A percentile compares a stretch with the other conserved stretches of the same genome.
These are phyloP conservation scores for Annulohypoxylon nitens DNA, from an alignment of 495 filamentous ascomycete species.

Conservation along the genomic window DNA sequence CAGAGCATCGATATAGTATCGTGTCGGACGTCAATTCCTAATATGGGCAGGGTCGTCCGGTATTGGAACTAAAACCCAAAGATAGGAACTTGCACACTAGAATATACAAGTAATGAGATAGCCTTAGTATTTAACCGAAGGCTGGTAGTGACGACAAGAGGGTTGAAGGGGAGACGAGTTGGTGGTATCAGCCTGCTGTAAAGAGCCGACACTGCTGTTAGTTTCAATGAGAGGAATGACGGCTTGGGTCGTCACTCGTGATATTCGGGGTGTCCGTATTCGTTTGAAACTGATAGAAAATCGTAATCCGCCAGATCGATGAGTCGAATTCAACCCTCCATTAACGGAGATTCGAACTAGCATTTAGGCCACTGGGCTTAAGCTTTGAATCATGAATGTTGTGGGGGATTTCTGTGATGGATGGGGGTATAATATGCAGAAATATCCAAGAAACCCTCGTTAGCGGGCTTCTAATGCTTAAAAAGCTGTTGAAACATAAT, in stretches of 20 bases:
- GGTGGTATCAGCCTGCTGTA: conserved; percentile 13
- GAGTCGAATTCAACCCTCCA: conserved; percentile 17
- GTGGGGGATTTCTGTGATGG: conserved; percentile 19
- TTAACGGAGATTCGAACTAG: conserved; percentile 3
- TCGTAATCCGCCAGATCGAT: conserved; percentile 26
- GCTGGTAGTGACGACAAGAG: conserved; percentile 1
- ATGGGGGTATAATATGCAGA: conserved; percentile 26
- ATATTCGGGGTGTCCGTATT: neutral
- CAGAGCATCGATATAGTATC: conserved; percentile 2
- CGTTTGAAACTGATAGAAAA: conserved; percentile 10
- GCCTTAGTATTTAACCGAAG: conserved; percentile 1
- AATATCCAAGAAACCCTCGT: conserved; percentile 6
- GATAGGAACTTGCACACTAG: conserved; percentile 21
- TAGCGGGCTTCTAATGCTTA: conserved; percentile 4
- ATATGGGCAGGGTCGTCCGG: conserved; percentile 14
- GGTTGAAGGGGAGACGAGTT: conserved; percentile 1
- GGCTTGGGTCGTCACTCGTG: conserved; percentile 6
- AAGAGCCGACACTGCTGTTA: neutral
- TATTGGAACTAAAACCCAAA: conserved; percentile 21
- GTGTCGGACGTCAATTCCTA: conserved; percentile 9
- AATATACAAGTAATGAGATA: conserved; percentile 25
- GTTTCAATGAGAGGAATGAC: neutral
- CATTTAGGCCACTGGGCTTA: neutral
- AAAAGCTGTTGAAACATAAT: conserved; percentile 22
- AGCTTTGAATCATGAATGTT: conserved; percentile 6